phyloP scores from a whole-genome alignment of 306 rosid species.

The Morella rubra region DNA sequence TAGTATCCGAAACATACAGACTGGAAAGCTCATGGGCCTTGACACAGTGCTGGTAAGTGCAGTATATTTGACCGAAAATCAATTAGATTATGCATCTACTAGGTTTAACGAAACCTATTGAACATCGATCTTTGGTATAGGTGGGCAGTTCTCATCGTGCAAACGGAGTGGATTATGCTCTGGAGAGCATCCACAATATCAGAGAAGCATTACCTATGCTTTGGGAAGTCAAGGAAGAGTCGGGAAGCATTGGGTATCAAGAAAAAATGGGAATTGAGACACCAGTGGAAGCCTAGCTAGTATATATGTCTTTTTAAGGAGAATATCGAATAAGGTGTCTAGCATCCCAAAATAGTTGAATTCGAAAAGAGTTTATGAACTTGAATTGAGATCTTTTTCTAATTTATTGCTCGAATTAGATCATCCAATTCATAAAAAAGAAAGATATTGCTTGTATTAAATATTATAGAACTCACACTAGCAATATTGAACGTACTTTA shows the following conservation, averaged over 20 bases:
- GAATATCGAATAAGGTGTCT: no score
- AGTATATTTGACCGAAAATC: not conserved
- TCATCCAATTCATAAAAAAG: no score
- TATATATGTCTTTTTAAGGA: not conserved
- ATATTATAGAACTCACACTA: no score
- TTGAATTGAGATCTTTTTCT: no score
- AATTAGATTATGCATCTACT: not conserved
- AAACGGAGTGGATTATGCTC: constrained; percentile 64
- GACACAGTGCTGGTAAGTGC: constrained; percentile 67
- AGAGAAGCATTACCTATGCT: constrained; percentile 86
- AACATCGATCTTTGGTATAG: constrained; percentile 34
- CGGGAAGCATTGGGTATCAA: constrained; percentile 31
- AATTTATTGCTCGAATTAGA: no score
- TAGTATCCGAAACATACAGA: constrained; percentile 58
- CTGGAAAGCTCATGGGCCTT: constrained; percentile 64
- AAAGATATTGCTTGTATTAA: no score
- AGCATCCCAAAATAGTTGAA: no score
- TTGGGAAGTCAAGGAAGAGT: constrained; percentile 54
- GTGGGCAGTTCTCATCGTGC: constrained; percentile 56
- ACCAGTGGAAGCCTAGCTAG: constrained; percentile 57
- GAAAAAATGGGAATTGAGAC: constrained; percentile 62
- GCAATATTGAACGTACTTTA: no score
- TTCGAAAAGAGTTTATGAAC: no score
- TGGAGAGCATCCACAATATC: constrained; percentile 86
- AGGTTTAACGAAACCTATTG: not conserved